Percentiles rank a stretch among this genome's conserved stretches.
phyloP scores from a whole-genome alignment of 371 early-diverging fungal genomes.

The Blakeslea trispora region DNA sequence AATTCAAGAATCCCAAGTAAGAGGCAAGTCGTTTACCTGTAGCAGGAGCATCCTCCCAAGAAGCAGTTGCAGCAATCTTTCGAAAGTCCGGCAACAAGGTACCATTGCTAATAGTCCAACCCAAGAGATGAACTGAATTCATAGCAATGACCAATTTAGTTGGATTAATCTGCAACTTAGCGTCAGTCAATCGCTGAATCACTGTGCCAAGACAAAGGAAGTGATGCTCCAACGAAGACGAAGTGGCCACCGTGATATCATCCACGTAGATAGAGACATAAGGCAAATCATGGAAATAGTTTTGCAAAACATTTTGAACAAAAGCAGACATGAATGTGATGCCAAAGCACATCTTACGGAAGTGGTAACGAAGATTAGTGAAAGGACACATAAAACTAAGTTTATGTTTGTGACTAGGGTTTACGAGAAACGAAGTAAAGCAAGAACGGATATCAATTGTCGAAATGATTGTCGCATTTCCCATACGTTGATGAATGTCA shows the following conservation, averaged over 20 bases:
- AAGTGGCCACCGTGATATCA: slow-evolving; percentile 4
- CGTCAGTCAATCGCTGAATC: not conserved
- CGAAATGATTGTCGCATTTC: not conserved
- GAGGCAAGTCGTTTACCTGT: not conserved
- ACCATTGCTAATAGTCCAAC: slow-evolving; percentile 8
- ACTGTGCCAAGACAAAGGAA: not conserved
- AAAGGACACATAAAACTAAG: slow-evolving; percentile 6
- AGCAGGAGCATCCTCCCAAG: slow-evolving; percentile 1
- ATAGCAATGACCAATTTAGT: not conserved
- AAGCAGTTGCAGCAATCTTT: not conserved
- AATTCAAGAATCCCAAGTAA: slow-evolving; percentile 6
- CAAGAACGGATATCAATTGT: slow-evolving; percentile 9
- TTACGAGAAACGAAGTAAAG: slow-evolving; percentile 1
- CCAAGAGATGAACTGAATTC: not conserved
- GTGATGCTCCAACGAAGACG: not conserved
- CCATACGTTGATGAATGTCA: not conserved
- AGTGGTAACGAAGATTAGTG: not conserved
- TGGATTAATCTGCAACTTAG: too few relatives aligned
- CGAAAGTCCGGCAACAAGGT: slow-evolving; percentile 4
- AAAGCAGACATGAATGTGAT: not conserved
- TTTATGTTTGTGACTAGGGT: slow-evolving; percentile 3
- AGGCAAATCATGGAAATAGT: slow-evolving; percentile 4
- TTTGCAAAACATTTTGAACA: not conserved
- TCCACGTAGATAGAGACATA: slow-evolving; percentile 10
- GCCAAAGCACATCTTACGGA: not conserved